Evolutionary conservation across 495 filamentous ascomycete genomes (phyloP), one percentile per base, ranked within the genome.

Genomic region (Achaetomiella virescens): DNA sequence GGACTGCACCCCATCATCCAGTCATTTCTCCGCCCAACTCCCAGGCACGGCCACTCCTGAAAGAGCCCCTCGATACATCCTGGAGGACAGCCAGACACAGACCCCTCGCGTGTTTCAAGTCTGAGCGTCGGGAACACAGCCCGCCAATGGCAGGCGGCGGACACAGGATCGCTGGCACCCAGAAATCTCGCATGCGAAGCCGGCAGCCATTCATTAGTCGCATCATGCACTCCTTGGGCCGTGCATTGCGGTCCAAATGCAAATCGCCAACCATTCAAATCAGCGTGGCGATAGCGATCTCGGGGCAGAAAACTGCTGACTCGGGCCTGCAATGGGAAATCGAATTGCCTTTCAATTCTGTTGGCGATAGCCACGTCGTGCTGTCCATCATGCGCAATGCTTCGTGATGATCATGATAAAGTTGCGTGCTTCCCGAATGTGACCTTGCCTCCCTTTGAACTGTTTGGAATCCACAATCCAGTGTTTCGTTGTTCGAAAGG

Each of bases 101-200:
- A 59, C 61, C 69, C 66, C 60, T 70, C 68, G 69, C 66, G 65
- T 72, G 69, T 75, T 73, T 74, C 70, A 72, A 63, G 57, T 69
- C 57, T 57, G 52, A 52, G 62, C 54, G 58, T 54, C 66, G 62
- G 59, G 57, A 51, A 44, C 29, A 21, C 48, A 33, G 48, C 54
- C 48, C 58, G 55, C 69, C 69, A 73, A 73, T 73, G 45, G 52
- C 53, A 59, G 24, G 58, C 51, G 48, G 35, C 48, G 48, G 40
- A 42, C 24, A 49, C 54, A 21, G 24, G 52, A 61, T 59, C 52
- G 56, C 66, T 64, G 60, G 56, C 59, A 64, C 25, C 50, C 41
- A 36, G 52, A 48, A 54, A 45, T 59, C 48, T 47, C 25, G 46
- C 43, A 21, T 52, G 43, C 52, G 24, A 40, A 33, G 52, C 57